phyloP scores from a whole-genome alignment of 345 rosid genomes.

The Gossypium thurberi region DNA sequence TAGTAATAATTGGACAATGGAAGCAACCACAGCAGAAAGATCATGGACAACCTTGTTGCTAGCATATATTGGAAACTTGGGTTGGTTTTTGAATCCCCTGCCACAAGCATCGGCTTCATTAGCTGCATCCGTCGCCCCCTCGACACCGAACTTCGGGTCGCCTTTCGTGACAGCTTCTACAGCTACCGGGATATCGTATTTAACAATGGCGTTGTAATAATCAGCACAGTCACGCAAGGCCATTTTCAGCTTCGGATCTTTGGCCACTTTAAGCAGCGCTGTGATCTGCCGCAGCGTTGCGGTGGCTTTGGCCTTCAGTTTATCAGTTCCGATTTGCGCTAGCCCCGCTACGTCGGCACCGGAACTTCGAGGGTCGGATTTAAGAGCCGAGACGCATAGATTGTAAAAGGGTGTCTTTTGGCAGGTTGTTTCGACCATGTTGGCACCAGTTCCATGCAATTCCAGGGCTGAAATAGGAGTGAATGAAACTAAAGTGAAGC shows the following conservation, averaged over 20 bases:
- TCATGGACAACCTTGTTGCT: conserved; percentile 22
- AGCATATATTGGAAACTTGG: conserved; percentile 22
- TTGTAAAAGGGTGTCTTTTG: conserved; percentile 21
- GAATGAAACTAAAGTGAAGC: neutral
- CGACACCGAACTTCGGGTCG: conserved; percentile 27
- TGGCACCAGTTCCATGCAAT: neutral
- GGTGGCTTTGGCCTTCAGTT: neutral
- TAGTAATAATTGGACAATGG: conserved; percentile 32
- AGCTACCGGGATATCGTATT: conserved; percentile 22
- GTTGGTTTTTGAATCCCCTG: conserved; percentile 8
- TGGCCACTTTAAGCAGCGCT: conserved; percentile 8
- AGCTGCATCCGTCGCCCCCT: conserved; percentile 18
- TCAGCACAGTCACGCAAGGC: conserved; percentile 27
- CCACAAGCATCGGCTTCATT: conserved; percentile 26
- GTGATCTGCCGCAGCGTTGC: neutral
- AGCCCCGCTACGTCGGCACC: conserved; percentile 15
- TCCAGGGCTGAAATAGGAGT: neutral
- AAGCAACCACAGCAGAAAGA: conserved; percentile 26
- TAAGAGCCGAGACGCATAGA: conserved; percentile 25
- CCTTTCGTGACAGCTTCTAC: conserved; percentile 26
- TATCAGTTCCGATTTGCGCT: conserved; percentile 18
- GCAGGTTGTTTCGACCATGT: conserved; percentile 20
- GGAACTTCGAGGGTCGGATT: conserved; percentile 30
- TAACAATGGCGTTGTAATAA: conserved; percentile 29
- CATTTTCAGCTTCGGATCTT: conserved; percentile 22